phyloP scores from a whole-genome alignment of 2,329 filamentous ascomycete genomes.

The Colletotrichum limetticola region DNA sequence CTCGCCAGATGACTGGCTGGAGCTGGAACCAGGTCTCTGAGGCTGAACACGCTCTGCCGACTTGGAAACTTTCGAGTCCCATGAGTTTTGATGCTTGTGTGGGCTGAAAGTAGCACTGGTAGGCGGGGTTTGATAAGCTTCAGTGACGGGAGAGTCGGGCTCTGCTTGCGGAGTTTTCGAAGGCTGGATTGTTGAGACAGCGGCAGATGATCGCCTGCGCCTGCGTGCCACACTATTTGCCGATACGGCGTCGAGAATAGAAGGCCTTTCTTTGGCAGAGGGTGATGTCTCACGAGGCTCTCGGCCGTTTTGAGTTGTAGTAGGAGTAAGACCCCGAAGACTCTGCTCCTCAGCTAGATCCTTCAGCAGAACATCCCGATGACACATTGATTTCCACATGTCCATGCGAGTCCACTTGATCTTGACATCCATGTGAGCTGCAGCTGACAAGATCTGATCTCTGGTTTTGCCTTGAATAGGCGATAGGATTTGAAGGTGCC shows the following conservation, averaged over 20 bases:
- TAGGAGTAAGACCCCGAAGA: conserved; percentile 8
- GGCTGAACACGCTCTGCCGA: conserved; percentile 41
- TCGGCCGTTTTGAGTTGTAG: conserved; percentile 13
- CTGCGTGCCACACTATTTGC: conserved; percentile 16
- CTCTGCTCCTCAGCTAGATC: conserved; percentile 79
- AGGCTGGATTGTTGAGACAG: conserved; percentile 23
- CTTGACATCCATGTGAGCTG: conserved; percentile 85
- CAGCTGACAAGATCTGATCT: conserved; percentile 86
- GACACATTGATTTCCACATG: conserved; percentile 91
- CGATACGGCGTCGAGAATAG: conserved; percentile 21
- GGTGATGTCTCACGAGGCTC: conserved; percentile 25
- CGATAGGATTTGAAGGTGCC: conserved; percentile 88
- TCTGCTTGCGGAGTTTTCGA: conserved; percentile 40
- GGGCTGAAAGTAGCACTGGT: conserved; percentile 50
- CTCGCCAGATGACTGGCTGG: conserved; percentile 47
- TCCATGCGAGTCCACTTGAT: conserved; percentile 95
- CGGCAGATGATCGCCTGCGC: conserved; percentile 29
- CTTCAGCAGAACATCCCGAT: conserved; percentile 85
- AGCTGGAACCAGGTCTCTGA: conserved; percentile 43
- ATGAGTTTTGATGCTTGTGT: conserved; percentile 53
- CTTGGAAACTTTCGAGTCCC: conserved; percentile 48
- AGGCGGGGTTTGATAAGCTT: conserved; percentile 62
- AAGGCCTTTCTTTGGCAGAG: conserved; percentile 14
- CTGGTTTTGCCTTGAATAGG: conserved; percentile 92
- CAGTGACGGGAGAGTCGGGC: conserved; percentile 51